Evolutionary conservation across 1,284 basidiomycete genomes (phyloP).

Genomic region (Vanrija humicola): DNA sequence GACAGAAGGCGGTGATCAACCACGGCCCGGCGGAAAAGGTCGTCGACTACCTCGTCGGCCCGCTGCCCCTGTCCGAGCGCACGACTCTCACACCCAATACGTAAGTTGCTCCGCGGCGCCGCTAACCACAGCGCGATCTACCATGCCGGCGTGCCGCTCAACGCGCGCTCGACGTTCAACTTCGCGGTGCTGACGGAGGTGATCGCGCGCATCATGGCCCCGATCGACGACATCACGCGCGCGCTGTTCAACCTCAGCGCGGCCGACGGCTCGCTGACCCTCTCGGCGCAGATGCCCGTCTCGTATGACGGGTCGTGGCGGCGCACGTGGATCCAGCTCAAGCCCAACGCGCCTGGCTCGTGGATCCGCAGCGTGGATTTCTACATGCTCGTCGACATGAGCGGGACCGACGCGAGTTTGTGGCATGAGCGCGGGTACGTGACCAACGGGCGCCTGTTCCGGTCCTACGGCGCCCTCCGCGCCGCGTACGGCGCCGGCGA

Average conservation of each 20-base stretch:
- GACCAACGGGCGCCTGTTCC: slow-evolving; percentile 60
- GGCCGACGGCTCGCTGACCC: slow-evolving; percentile 54
- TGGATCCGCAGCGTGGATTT: slow-evolving; percentile 59
- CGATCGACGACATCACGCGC: slow-evolving; percentile 28
- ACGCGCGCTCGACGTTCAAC: slow-evolving; percentile 20
- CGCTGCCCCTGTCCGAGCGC: slow-evolving; percentile 27
- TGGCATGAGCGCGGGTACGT: slow-evolving; percentile 56
- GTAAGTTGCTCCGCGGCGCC: background rate
- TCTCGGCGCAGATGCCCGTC: slow-evolving; percentile 54
- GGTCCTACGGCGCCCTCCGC: slow-evolving; percentile 53
- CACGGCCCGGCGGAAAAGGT: slow-evolving; percentile 45
- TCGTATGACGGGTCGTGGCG: slow-evolving; percentile 62
- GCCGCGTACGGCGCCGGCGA: slow-evolving; percentile 58
- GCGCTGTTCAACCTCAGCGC: slow-evolving; percentile 51
- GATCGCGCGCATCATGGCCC: slow-evolving; percentile 22
- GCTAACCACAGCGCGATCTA: slow-evolving; percentile 8
- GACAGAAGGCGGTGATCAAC: slow-evolving; percentile 53
- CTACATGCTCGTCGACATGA: slow-evolving; percentile 51
- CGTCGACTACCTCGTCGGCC: slow-evolving; percentile 41
- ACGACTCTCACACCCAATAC: slow-evolving; percentile 18
- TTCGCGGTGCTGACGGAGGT: slow-evolving; percentile 47
- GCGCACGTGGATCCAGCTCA: slow-evolving; percentile 26
- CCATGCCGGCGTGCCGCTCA: slow-evolving; percentile 20
- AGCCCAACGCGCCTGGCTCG: slow-evolving; percentile 28
- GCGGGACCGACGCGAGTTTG: slow-evolving; percentile 55